Percentiles rank a stretch among this genome's conserved stretches.
Evolutionary conservation across 495 filamentous ascomycete genomes (phyloP).

Genomic region (Daldinia concentrica): DNA sequence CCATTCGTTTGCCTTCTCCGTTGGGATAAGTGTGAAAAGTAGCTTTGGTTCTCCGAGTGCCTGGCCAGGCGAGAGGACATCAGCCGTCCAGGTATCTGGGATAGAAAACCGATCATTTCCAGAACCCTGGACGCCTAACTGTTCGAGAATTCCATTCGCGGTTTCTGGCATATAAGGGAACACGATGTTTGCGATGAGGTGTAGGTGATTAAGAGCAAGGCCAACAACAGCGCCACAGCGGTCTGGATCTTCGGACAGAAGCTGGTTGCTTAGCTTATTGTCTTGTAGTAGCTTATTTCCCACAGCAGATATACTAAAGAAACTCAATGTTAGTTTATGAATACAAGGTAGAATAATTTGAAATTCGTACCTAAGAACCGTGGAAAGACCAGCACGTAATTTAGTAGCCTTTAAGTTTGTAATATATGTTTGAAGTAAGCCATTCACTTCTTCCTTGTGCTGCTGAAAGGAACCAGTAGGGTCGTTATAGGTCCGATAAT

Average conservation of each 20-base stretch:
- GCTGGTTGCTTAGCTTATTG: conserved; percentile 83
- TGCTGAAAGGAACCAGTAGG: conserved; percentile 53
- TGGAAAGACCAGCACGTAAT: conserved; percentile 76
- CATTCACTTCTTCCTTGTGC: conserved; percentile 65
- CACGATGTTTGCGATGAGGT: conserved; percentile 78
- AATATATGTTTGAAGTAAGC: conserved; percentile 72
- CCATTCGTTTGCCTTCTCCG: conserved; percentile 86
- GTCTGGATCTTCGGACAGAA: conserved; percentile 75
- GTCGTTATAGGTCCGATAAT: conserved; percentile 67
- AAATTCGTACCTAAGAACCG: conserved; percentile 59
- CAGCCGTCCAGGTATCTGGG: conserved; percentile 73
- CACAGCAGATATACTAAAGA: conserved; percentile 64
- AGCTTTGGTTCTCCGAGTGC: conserved; percentile 82
- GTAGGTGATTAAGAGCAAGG: conserved; percentile 80
- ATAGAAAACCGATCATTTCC: conserved; percentile 70
- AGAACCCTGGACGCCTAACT: conserved; percentile 59
- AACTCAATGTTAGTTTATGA: conserved; percentile 12
- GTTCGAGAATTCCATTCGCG: conserved; percentile 74
- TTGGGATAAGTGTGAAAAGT: conserved; percentile 84
- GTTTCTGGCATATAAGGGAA: conserved; percentile 88
- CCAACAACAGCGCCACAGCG: conserved; percentile 81
- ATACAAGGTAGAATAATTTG: background rate
- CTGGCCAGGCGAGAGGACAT: conserved; percentile 73
- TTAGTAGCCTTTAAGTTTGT: conserved; percentile 77
- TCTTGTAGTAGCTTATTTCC: conserved; percentile 87